Evolutionary conservation across 2,329 filamentous ascomycete species (phyloP).

Genomic region (Sphaerulina musiva): DNA sequence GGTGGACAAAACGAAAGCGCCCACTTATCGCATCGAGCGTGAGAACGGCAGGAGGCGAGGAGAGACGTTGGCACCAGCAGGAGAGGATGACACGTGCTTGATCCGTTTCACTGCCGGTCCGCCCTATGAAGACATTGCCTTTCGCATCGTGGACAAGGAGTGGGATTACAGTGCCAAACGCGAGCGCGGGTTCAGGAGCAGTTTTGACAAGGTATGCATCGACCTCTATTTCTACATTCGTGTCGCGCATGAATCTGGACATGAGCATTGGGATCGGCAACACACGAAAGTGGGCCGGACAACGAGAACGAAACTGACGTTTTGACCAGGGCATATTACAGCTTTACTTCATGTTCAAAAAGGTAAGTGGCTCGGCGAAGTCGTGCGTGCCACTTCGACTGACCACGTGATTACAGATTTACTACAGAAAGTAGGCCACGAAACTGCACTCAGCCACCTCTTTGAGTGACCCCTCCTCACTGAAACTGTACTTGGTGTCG

Average conservation of each 20-base stretch:
- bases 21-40: constrained; percentile 91
- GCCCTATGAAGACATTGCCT: constrained; percentile 94
- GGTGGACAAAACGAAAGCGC: constrained; percentile 88
- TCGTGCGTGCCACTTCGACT: constrained; percentile 11
- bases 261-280: constrained; percentile 1
- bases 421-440: constrained; percentile 39
- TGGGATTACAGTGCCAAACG: constrained; percentile 98
- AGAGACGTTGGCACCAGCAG: constrained; percentile 86
- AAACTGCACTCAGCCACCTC: constrained; percentile 8
- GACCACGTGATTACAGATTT: constrained; percentile 35
- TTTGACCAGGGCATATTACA: constrained; percentile 74
- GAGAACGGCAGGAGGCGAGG: constrained; percentile 84
- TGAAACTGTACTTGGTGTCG: constrained; percentile 1
- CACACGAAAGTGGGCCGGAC: constrained; percentile 2
- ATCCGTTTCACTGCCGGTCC: constrained; percentile 93
- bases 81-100: constrained; percentile 93
- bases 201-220: constrained; percentile 81
- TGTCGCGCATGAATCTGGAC: neutral
- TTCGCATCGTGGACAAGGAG: constrained; percentile 94
- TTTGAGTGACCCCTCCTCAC: constrained; percentile 3
- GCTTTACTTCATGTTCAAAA: constrained; percentile 97
- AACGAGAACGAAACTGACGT: constrained; percentile 29
- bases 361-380: constrained; percentile 50
- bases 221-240: neutral
- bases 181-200: constrained; percentile 90